phyloP scores from a whole-genome alignment of 169 alveolate species.

The Toxoplasma gondii region DNA sequence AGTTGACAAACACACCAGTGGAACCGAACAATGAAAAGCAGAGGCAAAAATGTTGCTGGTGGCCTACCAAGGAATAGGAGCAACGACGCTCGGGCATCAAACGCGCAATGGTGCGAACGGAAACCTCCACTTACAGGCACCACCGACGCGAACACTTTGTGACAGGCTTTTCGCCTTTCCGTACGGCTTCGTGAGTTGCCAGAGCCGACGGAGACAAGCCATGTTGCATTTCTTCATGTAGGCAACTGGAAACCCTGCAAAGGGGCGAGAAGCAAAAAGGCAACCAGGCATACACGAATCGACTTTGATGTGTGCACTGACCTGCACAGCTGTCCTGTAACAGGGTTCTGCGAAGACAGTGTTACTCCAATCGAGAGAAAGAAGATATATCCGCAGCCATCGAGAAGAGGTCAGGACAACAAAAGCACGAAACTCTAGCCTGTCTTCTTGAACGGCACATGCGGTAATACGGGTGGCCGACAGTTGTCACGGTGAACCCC shows the following conservation, averaged over 20 bases:
- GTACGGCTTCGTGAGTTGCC: not conserved
- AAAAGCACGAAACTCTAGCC: not conserved
- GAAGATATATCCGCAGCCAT: not conserved
- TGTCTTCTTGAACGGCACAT: too few species aligned
- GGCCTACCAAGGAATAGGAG: not conserved
- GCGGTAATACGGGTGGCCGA: too few species aligned
- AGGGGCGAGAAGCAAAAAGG: not conserved
- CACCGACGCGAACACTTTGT: not conserved
- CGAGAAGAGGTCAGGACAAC: not conserved
- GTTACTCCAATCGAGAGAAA: not conserved
- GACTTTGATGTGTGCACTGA: not conserved
- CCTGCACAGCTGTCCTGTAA: not conserved
- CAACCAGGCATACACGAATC: not conserved
- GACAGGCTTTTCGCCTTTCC: slow-evolving; percentile 2
- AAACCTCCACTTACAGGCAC: slow-evolving; percentile 6
- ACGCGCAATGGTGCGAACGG: not conserved
- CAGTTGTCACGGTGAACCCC: too few species aligned
- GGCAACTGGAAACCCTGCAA: not conserved
- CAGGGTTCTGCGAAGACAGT: not conserved
- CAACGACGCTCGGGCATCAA: not conserved
- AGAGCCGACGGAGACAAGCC: not conserved
- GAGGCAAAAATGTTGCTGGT: not conserved
- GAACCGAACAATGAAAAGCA: not conserved
- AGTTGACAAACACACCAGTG: not conserved
- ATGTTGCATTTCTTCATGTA: not conserved